Evolutionary conservation across 305 asterid species (phyloP), one percentile per base, ranked within the genome.

Genomic region (Solanum chacoense): DNA sequence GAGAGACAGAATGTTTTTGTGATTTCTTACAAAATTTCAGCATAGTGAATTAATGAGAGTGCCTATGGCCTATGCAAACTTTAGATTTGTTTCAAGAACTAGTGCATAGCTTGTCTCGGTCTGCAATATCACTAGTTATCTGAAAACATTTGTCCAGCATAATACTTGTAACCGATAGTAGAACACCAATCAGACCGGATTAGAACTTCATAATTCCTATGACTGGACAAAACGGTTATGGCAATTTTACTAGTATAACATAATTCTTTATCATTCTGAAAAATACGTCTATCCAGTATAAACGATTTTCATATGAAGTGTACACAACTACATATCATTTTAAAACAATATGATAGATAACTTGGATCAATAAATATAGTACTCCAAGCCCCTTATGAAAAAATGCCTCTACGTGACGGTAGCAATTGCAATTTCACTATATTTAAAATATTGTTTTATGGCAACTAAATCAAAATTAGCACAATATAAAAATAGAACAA

Each of bases 401-500:
- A 83, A 5, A 28, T 50, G 11, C 40, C 8, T 29, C 38, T 45
- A 45, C 22, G 1, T 83, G 29, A 45, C 2, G 9, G 8, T 81
- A 42, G 71, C 26, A 81, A 4, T 16, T 81, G 86, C 20, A 29
- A 16, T 16, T 79, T 26, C 38, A 8, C 28, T 18, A 81, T 28
- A 10, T 38, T 38, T 31, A 22, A 9, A 42, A 7, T 29, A 81
- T 14, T 1, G n/a, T 42, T 81, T 81, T 42, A 35, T 20, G 84
- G 36, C 45, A 28, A 45, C 71, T 28, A 28, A 81, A 45, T 11
- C 14, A 22, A 81, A 81, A 45, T 29, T 83, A 84, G 87, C 28
- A 80, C 18, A 63, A 40, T 75, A 88, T 87, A 26, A 72, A 85
- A 87, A 71, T 85, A 78, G 84, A 88, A 85, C 69, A 91, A 81